A percentile compares a stretch with the other conserved stretches of the same genome.
phyloP scores from a whole-genome alignment of 2,329 filamentous ascomycete species.

The Penicillium frequentans region DNA sequence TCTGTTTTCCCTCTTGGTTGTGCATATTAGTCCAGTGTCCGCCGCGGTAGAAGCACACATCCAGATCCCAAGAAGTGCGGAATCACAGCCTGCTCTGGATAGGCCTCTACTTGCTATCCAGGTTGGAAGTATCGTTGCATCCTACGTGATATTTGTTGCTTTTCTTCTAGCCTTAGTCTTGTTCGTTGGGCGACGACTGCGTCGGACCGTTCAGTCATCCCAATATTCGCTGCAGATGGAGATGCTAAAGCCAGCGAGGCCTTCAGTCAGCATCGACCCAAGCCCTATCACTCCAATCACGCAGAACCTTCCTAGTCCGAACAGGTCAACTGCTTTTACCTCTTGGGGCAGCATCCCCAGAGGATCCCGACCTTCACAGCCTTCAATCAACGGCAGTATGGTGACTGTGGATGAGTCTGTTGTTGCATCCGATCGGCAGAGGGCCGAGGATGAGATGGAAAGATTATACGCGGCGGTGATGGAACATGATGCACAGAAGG shows the following conservation, averaged over 20 bases:
- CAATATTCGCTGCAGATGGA: constrained; percentile 56
- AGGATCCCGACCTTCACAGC: constrained; percentile 33
- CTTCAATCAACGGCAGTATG: constrained; percentile 60
- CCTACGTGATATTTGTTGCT: constrained; percentile 76
- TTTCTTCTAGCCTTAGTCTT: constrained; percentile 69
- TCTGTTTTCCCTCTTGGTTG: constrained; percentile 56
- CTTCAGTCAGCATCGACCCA: constrained; percentile 30
- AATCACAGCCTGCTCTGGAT: constrained; percentile 51
- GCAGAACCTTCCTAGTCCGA: constrained; percentile 35
- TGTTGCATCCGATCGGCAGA: constrained; percentile 70
- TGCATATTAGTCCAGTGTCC: constrained; percentile 10
- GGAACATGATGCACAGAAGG: constrained; percentile 70
- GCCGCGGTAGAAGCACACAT: constrained; percentile 35
- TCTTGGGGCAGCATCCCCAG: constrained; percentile 41
- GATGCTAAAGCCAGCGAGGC: constrained; percentile 52
- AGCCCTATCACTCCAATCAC: constrained; percentile 36
- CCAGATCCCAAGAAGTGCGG: constrained; percentile 45
- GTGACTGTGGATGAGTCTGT: constrained; percentile 74
- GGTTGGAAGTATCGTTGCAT: constrained; percentile 78
- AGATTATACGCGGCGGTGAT: constrained; percentile 89
- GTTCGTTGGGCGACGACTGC: constrained; percentile 58
- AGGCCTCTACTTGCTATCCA: constrained; percentile 71
- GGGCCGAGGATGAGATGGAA: constrained; percentile 80
- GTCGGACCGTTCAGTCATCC: constrained; percentile 53
- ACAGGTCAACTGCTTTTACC: constrained; percentile 36